A percentile compares a stretch with the other conserved stretches of the same genome.
These are phyloP conservation scores for Xylariales sp. DNA, from an alignment of 2,329 filamentous ascomycete species.

Conservation along the genomic window DNA sequence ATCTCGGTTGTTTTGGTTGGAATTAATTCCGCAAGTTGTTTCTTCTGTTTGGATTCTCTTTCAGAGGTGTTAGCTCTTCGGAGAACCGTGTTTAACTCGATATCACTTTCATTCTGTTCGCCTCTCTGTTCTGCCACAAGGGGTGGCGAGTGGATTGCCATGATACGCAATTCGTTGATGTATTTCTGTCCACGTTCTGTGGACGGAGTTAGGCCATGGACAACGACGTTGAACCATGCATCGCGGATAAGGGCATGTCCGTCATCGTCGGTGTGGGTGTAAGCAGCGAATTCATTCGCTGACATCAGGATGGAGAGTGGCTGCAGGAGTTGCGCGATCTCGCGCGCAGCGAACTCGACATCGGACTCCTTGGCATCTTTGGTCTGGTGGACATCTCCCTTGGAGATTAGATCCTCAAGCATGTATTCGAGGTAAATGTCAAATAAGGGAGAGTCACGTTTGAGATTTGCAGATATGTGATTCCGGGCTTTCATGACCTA, in stretches of 20 bases:
- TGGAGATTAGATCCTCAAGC: constrained; percentile 81
- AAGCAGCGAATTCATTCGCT: constrained; percentile 49
- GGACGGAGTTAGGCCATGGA: constrained; percentile 79
- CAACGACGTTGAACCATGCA: constrained; percentile 96
- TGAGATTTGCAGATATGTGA: constrained; percentile 67
- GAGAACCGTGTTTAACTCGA: constrained; percentile 91
- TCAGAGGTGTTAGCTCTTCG: constrained; percentile 79
- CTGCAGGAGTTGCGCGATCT: constrained; percentile 82
- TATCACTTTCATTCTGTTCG: constrained; percentile 89
- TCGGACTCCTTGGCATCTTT: constrained; percentile 72
- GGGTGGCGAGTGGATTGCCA: constrained; percentile 83
- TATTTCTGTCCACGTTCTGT: constrained; percentile 71
- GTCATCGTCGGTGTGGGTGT: constrained; percentile 55
- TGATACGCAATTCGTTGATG: constrained; percentile 69
- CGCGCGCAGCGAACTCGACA: constrained; percentile 73
- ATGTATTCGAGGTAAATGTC: constrained; percentile 80
- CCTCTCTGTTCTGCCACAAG: constrained; percentile 84
- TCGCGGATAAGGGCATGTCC: constrained; percentile 73
- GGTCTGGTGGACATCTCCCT: constrained; percentile 76
- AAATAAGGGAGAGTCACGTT: constrained; percentile 67
- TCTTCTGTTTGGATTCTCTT: constrained; percentile 76
- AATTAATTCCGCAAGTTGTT: constrained; percentile 66
- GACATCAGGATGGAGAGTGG: constrained; percentile 85
- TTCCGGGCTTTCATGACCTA: constrained; percentile 72
- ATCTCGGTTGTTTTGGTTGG: constrained; percentile 76